Base-by-base conservation (phyloP, 2,329 filamentous ascomycete genomes). In the Hymenoscyphus infarciens region DNA sequence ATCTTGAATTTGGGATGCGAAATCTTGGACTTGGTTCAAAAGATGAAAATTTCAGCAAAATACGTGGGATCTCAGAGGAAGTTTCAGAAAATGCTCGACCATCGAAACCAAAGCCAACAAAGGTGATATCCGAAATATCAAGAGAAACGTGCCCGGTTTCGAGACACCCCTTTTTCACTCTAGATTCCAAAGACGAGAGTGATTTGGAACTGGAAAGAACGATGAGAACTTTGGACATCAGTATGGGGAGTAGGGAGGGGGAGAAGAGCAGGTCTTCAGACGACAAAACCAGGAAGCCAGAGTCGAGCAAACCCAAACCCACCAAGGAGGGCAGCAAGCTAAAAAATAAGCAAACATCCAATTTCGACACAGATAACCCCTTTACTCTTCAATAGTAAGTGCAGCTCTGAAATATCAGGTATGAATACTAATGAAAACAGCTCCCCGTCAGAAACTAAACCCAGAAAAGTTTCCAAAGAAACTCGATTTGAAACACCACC, bases 401-500 rank as follows among this genome's bases (percentile, higher is more conserved):
- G 49, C 1, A 5, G 38, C 11, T 16, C 3, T 3, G 10, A 5
- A 1, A 5, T 15, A 10, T 52, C n/a, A 56, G 1, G 29, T 29
- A 7, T n/a, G 33, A n/a, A 2, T 22, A 56, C 38, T 45, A 65
- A 60, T 56, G 63, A 19, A 53, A 5, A 19, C 22, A 73, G 71
- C 52, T 71, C 68, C 1, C 70, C 70, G 1, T 67, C 70, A 7
- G 45, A 65, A 19, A 66, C 53, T 13, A 68, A 67, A 31, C 55
- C 64, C 11, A 65, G 56, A 59, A 68, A 69, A 39, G 57, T 64
- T 2, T 63, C 64, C 5, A 70, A 69, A 60, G 64, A 66, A 61
- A 61, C 63, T 4, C 58, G 63, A 49, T 65, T 70, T 59, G 57
- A 57, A 60, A 73, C 72, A 39, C 72, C 73, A 22, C 71, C 72